Conservation (phyloP, 345 rosid genomes). For the Eucalyptus fibrosa region DNA sequence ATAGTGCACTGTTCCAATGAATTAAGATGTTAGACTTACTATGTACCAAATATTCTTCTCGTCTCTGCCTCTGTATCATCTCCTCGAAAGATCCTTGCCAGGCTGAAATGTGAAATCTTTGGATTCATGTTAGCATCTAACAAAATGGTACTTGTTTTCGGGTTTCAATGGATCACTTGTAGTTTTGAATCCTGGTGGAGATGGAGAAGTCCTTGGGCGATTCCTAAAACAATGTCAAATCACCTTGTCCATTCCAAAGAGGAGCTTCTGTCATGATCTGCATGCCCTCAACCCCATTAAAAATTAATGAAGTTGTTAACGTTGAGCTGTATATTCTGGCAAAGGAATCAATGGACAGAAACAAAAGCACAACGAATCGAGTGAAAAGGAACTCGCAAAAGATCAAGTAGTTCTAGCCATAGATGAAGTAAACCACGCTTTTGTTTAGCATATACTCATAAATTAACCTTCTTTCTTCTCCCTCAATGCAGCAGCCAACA, state of each 20-base stretch:
- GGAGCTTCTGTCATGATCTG: neutral
- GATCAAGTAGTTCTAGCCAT: neutral
- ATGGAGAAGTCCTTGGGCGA: neutral
- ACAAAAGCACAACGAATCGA: neutral
- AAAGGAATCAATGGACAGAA: neutral
- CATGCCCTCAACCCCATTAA: neutral
- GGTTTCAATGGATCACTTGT: neutral
- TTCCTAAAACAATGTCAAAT: neutral
- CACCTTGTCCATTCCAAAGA: neutral
- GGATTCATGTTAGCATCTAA: neutral
- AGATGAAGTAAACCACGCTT: neutral
- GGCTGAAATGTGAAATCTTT: neutral
- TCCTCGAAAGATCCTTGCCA: neutral
- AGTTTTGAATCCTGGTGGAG: neutral
- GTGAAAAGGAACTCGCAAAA: neutral
- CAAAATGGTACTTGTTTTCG: neutral
- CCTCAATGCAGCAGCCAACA: neutral
- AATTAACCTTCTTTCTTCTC: neutral
- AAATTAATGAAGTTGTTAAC: neutral
- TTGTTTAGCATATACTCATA: neutral
- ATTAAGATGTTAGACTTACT: neutral
- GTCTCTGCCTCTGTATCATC: neutral
- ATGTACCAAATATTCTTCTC: neutral
- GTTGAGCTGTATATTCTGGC: neutral
- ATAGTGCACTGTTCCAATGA: neutral